A percentile compares a stretch with the other conserved stretches of the same genome.
Conservation (phyloP, 805 yeast species). For the Metschnikowia henanensis region DNA sequence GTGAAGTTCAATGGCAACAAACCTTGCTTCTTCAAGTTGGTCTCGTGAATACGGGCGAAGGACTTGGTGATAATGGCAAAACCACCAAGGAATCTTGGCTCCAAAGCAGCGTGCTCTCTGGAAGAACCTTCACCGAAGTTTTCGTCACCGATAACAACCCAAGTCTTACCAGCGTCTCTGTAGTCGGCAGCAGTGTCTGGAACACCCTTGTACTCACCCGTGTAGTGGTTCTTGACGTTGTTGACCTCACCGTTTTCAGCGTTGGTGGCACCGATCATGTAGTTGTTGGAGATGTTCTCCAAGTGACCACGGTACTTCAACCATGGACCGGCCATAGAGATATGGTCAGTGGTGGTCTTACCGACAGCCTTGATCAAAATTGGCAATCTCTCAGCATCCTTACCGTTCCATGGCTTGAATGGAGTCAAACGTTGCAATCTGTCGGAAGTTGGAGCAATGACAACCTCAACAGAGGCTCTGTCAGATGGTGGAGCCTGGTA, state of each 20-base stretch:
- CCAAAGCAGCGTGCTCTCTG: conserved; percentile 99
- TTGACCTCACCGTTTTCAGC: conserved; percentile 96
- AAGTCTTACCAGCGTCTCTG: conserved; percentile 88
- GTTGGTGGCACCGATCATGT: conserved; percentile 99
- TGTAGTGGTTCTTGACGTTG: conserved; percentile 84
- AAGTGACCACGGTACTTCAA: conserved; percentile 99
- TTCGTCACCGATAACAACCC: conserved; percentile 99
- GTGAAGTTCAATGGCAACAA: conserved; percentile 93
- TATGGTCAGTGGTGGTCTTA: conserved; percentile 99
- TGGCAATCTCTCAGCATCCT: conserved; percentile 87
- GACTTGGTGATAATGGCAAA: conserved; percentile 97
- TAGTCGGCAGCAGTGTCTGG: conserved; percentile 96
- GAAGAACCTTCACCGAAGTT: conserved; percentile 99
- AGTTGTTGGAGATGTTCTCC: conserved; percentile 97
- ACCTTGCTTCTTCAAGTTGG: conserved; percentile 99
- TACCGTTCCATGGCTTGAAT: conserved; percentile 95
- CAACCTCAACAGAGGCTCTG: conserved; percentile 71
- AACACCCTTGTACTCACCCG: conserved; percentile 91
- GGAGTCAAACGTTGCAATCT: conserved; percentile 95
- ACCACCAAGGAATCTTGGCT: conserved; percentile 99
- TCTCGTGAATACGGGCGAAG: conserved; percentile 98
- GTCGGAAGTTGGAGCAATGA: conserved; percentile 86
- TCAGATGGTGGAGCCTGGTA: conserved; percentile 96
- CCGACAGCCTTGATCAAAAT: conserved; percentile 95
- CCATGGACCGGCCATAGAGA: conserved; percentile 99